Percentiles rank a stretch among this genome's conserved stretches.
Conservation (phyloP, 768 basidiomycete species). For the Pseudohyphozyma bogoriensis region DNA sequence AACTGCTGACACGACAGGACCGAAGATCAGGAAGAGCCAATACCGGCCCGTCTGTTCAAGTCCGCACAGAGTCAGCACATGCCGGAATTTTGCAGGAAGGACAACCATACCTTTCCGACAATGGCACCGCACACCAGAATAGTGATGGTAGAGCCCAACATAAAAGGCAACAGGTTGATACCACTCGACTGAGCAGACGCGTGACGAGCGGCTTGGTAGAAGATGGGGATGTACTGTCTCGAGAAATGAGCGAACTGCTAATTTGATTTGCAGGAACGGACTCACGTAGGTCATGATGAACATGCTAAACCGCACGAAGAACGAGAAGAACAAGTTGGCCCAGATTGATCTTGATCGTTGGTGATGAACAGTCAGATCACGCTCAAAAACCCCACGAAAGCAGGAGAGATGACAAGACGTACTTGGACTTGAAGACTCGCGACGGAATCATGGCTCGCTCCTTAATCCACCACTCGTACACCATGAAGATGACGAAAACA, state of each 20-base stretch:
- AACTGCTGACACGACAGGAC: no score
- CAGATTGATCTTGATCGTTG: no score
- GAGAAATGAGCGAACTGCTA: neutral
- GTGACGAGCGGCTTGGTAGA: slow-evolving; percentile 27
- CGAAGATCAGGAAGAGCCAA: no score
- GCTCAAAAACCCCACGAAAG: no score
- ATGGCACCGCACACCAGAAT: no score
- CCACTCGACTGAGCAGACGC: slow-evolving; percentile 25
- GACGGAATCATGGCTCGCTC: slow-evolving; percentile 42
- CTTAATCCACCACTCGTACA: slow-evolving; percentile 39
- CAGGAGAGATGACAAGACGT: slow-evolving; percentile 2
- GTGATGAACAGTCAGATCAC: no score
- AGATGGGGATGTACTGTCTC: slow-evolving; percentile 21
- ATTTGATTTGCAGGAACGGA: neutral
- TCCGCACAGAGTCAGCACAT: no score
- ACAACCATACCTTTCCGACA: no score
- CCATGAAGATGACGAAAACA: slow-evolving; percentile 33
- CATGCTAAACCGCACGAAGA: slow-evolving; percentile 16
- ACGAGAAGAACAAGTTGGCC: no score
- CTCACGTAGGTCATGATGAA: slow-evolving; percentile 18
- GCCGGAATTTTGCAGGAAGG: no score
- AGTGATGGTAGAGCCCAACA: slow-evolving; percentile 15
- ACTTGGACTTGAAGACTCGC: slow-evolving; percentile 32
- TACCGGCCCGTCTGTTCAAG: no score
- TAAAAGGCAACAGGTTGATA: slow-evolving; percentile 24